Conservation (phyloP, 371 early-diverging fungal genomes). For the Saksenaea oblongispora region DNA sequence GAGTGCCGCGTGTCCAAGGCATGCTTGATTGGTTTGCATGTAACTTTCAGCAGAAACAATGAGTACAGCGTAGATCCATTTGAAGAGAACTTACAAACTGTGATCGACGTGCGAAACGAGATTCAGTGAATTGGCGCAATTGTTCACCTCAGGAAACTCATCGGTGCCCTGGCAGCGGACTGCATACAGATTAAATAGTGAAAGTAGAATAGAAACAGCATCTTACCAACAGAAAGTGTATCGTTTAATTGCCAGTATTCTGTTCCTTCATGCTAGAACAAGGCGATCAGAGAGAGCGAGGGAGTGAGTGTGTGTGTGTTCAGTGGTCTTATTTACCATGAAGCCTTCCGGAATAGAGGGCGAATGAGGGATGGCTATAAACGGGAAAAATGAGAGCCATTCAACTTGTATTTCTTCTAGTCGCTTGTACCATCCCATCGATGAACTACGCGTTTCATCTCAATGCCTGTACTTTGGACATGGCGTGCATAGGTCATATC, state of each 20-base stretch:
- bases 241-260: neutral
- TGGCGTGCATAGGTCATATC: neutral
- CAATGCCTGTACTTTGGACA: slow-evolving; percentile 3
- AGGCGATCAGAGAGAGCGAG: too few relatives aligned
- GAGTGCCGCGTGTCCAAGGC: neutral
- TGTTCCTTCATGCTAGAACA: slow-evolving; percentile 3
- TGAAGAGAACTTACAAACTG: neutral
- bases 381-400: neutral
- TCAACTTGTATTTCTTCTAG: neutral
- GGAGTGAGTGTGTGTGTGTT: neutral
- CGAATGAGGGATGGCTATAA: slow-evolving; percentile 3
- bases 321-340: neutral
- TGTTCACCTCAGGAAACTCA: neutral
- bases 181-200: neutral
- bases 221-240: neutral
- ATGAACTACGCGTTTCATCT: slow-evolving; percentile 3
- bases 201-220: neutral
- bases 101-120: neutral
- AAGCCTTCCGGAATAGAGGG: neutral
- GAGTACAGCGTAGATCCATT: neutral
- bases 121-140: neutral
- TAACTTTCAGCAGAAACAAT: neutral
- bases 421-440: neutral
- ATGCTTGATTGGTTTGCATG: neutral
- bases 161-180: neutral